Conservation (phyloP, 352 stramenopile genomes). For the Phytophthora citricola region DNA sequence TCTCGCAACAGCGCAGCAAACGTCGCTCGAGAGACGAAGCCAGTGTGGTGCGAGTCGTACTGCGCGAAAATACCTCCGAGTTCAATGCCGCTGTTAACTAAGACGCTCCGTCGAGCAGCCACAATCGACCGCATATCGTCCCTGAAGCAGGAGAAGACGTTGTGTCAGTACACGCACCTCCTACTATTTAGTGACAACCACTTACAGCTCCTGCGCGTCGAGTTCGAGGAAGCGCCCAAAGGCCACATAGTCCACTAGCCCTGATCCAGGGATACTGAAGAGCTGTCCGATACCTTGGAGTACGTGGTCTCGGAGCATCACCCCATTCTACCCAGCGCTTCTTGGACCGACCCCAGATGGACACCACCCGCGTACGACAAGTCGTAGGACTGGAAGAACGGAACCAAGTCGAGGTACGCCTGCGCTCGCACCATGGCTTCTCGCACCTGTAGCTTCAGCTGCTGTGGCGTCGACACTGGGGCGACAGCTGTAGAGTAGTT, state of each 20-base stretch:
- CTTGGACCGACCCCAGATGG: slow-evolving; percentile 49
- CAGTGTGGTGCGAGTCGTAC: slow-evolving; percentile 46
- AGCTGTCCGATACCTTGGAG: slow-evolving; percentile 49
- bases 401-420: slow-evolving; percentile 48
- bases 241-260: slow-evolving; percentile 61
- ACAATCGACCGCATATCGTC: slow-evolving; percentile 53
- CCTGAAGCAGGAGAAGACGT: slow-evolving; percentile 24
- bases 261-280: slow-evolving; percentile 43
- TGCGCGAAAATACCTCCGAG: slow-evolving; percentile 50
- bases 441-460: slow-evolving; percentile 54
- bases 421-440: slow-evolving; percentile 58
- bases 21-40: slow-evolving; percentile 44
- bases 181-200: background rate
- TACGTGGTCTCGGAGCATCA: slow-evolving; percentile 42
- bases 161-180: background rate
- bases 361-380: slow-evolving; percentile 41
- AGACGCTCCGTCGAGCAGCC: slow-evolving; percentile 31
- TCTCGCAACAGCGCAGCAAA: slow-evolving; percentile 53
- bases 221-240: slow-evolving; percentile 58
- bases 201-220: slow-evolving; percentile 62
- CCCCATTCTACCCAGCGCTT: slow-evolving; percentile 51
- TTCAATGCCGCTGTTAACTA: slow-evolving; percentile 44
- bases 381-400: slow-evolving; percentile 67
- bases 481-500: slow-evolving; percentile 12
- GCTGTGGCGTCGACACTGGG: slow-evolving; percentile 21